Conservation (phyloP, 352 stramenopile genomes). For the Phytophthora ramorum region DNA sequence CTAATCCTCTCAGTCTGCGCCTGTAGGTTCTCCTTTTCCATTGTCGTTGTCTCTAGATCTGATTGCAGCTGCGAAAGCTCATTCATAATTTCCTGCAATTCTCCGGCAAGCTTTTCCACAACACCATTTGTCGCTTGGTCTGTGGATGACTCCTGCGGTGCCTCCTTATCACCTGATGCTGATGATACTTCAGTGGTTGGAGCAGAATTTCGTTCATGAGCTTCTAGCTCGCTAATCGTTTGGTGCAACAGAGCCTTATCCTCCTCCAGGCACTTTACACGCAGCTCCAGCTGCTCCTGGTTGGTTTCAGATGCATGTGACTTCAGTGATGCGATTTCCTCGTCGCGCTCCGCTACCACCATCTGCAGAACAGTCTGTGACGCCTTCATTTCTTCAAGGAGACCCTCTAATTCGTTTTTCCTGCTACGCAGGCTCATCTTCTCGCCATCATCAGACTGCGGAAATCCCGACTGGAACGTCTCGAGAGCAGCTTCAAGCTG, state of each 20-base stretch:
- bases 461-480: conserved; percentile 4
- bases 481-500: conserved; percentile 34
- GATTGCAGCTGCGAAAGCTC: conserved; percentile 44
- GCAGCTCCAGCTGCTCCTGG: conserved; percentile 27
- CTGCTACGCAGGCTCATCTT: conserved; percentile 6
- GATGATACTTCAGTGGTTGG: conserved; percentile 1
- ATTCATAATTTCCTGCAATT: conserved; percentile 50
- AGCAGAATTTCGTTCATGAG: conserved; percentile 7
- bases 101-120: conserved; percentile 30
- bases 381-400: conserved; percentile 19
- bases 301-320: conserved; percentile 1
- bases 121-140: conserved; percentile 17
- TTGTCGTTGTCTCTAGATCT: conserved; percentile 34
- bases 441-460: conserved; percentile 6
- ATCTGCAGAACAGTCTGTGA: conserved; percentile 30
- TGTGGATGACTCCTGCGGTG: neutral
- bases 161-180: neutral
- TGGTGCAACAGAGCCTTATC: conserved; percentile 44
- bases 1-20: conserved; percentile 41
- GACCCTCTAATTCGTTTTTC: conserved; percentile 20
- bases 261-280: conserved; percentile 35
- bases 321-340: conserved; percentile 31
- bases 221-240: conserved; percentile 33
- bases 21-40: conserved; percentile 46
- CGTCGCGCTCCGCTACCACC: conserved; percentile 28